Conservation (phyloP, 2,329 filamentous ascomycete species). For the Alternaria sp. region DNA sequence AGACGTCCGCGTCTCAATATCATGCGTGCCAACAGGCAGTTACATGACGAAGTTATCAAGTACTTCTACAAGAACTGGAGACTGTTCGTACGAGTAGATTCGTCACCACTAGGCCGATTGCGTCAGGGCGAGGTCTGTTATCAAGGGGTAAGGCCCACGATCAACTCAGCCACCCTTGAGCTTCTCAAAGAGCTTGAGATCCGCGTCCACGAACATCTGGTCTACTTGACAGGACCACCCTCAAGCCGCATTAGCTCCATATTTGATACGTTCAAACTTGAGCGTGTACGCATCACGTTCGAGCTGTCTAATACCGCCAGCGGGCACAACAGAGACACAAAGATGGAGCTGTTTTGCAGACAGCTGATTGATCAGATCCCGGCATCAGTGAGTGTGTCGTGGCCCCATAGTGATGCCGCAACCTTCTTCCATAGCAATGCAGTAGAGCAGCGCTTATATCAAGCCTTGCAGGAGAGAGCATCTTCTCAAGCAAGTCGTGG, state of each 20-base stretch:
- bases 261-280: neutral
- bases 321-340: neutral
- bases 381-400: slow-evolving; percentile 7
- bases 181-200: slow-evolving; percentile 1
- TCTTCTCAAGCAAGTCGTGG: too few relatives aligned
- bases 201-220: neutral
- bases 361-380: slow-evolving; percentile 8
- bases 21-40: slow-evolving; percentile 24
- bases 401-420: neutral
- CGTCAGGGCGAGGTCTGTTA: neutral
- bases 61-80: slow-evolving; percentile 25
- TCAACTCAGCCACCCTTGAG: neutral
- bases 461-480: slow-evolving; percentile 9
- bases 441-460: slow-evolving; percentile 9
- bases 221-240: neutral
- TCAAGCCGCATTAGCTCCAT: neutral
- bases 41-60: slow-evolving; percentile 26
- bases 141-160: neutral
- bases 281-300: neutral
- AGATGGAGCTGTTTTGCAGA: neutral
- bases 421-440: slow-evolving; percentile 4
- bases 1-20: slow-evolving; percentile 21
- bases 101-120: neutral
- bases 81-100: slow-evolving; percentile 20
- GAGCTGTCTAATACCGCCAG: neutral